Evolutionary conservation across 345 rosid species (phyloP).

Genomic region (Aquilaria yunnanensis): DNA sequence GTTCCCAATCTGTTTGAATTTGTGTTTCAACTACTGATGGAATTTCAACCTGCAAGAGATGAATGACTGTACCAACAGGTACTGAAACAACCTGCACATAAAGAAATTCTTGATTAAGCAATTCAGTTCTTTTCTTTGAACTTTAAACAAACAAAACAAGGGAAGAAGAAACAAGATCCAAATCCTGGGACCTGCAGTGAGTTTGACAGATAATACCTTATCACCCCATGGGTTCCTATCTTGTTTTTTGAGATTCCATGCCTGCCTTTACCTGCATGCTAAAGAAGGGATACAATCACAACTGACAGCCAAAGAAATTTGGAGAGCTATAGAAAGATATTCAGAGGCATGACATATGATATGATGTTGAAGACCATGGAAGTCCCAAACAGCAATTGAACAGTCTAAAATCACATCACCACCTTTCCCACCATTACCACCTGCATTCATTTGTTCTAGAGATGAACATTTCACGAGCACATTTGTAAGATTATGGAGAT

Average conservation of each 20-base stretch:
- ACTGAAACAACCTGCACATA: constrained; percentile 58
- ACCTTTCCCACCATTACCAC: constrained; percentile 97
- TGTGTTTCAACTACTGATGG: constrained; percentile 32
- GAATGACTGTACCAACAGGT: constrained; percentile 88
- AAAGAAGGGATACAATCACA: constrained; percentile 18
- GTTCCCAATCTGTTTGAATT: constrained; percentile 52
- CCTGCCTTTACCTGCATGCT: constrained; percentile 78
- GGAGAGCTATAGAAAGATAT: not conserved
- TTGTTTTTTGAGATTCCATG: constrained; percentile 78
- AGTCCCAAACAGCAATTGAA: constrained; percentile 78
- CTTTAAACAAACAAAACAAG: constrained; percentile 9
- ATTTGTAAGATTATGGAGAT: too few relatives aligned
- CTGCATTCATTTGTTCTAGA: constrained; percentile 31
- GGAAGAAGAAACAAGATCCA: not conserved
- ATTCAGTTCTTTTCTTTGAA: not conserved
- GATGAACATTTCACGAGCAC: not conserved
- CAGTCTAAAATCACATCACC: constrained; percentile 92
- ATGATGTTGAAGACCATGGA: constrained; percentile 80
- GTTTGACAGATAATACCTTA: constrained; percentile 42
- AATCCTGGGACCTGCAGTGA: constrained; percentile 4
- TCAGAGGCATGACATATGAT: constrained; percentile 36
- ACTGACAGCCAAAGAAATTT: not conserved
- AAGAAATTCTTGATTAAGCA: constrained; percentile 1
- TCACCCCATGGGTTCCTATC: constrained; percentile 90
- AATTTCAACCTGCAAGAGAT: constrained; percentile 70